A percentile compares a stretch with the other conserved stretches of the same genome.
Conservation (phyloP, 2,329 filamentous ascomycete species). For the Pezicula rhizophila region DNA sequence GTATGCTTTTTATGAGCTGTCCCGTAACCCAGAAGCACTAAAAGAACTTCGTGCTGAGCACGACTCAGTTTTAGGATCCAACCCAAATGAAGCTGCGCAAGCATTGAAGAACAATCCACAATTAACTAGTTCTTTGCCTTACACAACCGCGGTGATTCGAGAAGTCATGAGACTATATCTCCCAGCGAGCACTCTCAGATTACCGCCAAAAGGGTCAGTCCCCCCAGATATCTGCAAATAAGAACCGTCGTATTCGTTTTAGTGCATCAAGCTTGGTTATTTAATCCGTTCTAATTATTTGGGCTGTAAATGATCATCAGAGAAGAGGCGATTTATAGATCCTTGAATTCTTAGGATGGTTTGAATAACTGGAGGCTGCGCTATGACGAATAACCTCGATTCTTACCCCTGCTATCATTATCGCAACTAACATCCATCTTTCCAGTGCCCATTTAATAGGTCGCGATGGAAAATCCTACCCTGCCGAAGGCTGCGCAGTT, state of each 20-base stretch:
- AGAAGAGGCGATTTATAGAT: too few species aligned
- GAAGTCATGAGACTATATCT: conserved; percentile 15
- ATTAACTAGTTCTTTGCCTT: conserved; percentile 13
- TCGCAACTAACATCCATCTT: too few species aligned
- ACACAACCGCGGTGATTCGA: conserved; percentile 16
- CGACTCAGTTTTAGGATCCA: conserved; percentile 11
- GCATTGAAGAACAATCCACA: conserved; percentile 7
- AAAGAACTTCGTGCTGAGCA: conserved; percentile 13
- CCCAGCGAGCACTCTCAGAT: conserved; percentile 28
- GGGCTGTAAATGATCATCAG: too few species aligned
- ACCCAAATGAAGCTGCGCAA: conserved; percentile 2
- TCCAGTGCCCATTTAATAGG: background rate
- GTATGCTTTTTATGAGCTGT: conserved; percentile 12
- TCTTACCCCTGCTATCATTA: too few species aligned
- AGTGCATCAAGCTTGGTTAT: too few species aligned
- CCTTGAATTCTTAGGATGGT: too few species aligned
- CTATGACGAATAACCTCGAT: too few species aligned
- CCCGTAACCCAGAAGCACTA: conserved; percentile 8
- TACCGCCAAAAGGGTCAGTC: background rate
- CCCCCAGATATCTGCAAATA: too few species aligned
- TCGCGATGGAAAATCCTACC: conserved; percentile 6
- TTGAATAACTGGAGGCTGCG: too few species aligned
- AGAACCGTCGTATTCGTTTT: too few species aligned
- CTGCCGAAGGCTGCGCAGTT: conserved; percentile 9
- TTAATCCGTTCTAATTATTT: too few species aligned